A percentile compares a stretch with the other conserved stretches of the same genome.
phyloP scores from a whole-genome alignment of 164 flowering plant genomes.

The Piper longum region DNA sequence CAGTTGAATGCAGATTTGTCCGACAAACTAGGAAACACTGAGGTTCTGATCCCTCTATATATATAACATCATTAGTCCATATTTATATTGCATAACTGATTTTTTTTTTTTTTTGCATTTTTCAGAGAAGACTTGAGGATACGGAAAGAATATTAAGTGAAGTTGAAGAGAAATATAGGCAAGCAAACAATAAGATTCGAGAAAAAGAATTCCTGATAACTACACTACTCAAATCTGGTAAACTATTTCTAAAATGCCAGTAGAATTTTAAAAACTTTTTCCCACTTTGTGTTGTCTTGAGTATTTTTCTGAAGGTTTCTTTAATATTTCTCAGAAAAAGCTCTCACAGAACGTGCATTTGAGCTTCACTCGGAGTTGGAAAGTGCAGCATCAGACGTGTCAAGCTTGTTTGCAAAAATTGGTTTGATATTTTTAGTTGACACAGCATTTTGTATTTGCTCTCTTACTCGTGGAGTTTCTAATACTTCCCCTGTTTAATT shows the following conservation, averaged over 20 bases:
- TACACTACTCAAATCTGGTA: conserved; percentile 87
- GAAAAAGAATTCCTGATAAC: conserved; percentile 85
- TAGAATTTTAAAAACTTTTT: too few relatives aligned
- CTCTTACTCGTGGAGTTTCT: neutral
- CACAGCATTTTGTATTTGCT: neutral
- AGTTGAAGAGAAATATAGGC: conserved; percentile 74
- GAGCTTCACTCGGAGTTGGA: conserved; percentile 85
- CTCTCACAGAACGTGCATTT: conserved; percentile 73
- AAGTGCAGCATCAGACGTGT: conserved; percentile 84
- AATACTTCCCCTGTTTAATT: neutral
- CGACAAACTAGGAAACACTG: conserved; percentile 59
- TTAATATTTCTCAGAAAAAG: conserved; percentile 48
- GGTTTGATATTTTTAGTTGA: conserved; percentile 29
- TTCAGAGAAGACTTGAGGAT: conserved; percentile 77
- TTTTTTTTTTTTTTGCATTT: neutral
- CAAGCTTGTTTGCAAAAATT: conserved; percentile 71
- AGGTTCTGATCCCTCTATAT: conserved; percentile 19
- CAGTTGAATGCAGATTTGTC: conserved; percentile 56
- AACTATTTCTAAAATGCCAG: conserved; percentile 2
- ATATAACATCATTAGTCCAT: neutral
- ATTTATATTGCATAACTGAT: neutral
- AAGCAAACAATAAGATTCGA: conserved; percentile 82
- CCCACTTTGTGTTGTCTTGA: neutral
- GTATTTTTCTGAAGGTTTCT: neutral
- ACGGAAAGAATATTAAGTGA: conserved; percentile 65